Base-by-base conservation (phyloP, 202 grass and related monocot species). In the Schoenoplectus tabernaemontani region DNA sequence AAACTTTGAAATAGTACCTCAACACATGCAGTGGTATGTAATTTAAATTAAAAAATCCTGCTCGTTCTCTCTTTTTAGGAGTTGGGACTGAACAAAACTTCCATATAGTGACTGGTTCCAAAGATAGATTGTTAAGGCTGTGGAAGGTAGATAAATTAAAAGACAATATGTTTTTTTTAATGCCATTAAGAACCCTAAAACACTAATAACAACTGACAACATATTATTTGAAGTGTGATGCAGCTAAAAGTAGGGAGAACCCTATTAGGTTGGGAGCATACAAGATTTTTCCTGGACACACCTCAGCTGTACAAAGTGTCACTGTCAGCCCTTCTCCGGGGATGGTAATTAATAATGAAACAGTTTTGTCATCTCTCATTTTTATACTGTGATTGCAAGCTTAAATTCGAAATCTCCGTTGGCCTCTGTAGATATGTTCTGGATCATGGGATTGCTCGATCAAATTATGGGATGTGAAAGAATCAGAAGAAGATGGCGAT, bases 381-480 rank as follows among this genome's bases (percentile, higher is more conserved):
- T 48, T 57, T 77, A 15, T 56, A 83, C 54, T 44, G 65, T 42
- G 36, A 46, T 66, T 80, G 26, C 12, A 80, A 53, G 9, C 46
- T 3, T 15, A 33, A 77, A 82, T 13, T 24, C 75, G 83, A 20
- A 74, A n/a, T 15, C 80, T 3, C 54, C 74, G 28, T 67, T 84
- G 69, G 8, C 34, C 34, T 68, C 64, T 82, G 41, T 84, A 99
- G 96, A 83, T 99, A 59, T 95, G 92, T 91, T 99, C 96, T 73
- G 92, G 86, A 85, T 95, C 96, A 61, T 99, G 96, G 96, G 96
- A 99, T 76, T 85, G 76, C 64, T 89, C 90, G 37, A 92, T 99
- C 56, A 99, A 99, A 81, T 38, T 99, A 79, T 99, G 96, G 96
- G 50, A 86, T 26, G 42, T 93, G 10, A 82, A 91, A 76, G 81